These are phyloP conservation scores for Paraurostyla sp. DNA, from an alignment of 73 alveolate genomes.

Conservation along the genomic window DNA sequence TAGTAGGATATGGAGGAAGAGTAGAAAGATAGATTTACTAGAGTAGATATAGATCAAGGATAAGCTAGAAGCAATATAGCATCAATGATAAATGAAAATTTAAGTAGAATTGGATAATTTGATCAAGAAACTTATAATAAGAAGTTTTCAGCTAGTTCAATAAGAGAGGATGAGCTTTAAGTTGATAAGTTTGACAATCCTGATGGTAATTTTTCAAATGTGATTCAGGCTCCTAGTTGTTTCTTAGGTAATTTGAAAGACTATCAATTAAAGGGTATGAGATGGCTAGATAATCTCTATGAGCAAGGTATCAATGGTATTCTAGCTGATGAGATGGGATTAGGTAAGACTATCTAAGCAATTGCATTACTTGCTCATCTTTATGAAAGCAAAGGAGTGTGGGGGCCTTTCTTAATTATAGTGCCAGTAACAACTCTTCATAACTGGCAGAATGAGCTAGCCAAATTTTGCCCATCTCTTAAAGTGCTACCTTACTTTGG, in stretches of 20 bases:
- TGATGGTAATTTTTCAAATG: slow-evolving; percentile 86
- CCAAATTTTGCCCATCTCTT: slow-evolving; percentile 94
- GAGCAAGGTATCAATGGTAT: slow-evolving; percentile 99
- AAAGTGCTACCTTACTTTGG: slow-evolving; percentile 99
- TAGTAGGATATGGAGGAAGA: slow-evolving; percentile 55
- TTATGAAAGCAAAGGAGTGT: slow-evolving; percentile 87
- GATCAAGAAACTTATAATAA: slow-evolving; percentile 79
- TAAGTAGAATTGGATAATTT: slow-evolving; percentile 83
- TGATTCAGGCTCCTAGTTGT: slow-evolving; percentile 92
- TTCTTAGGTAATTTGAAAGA: slow-evolving; percentile 96
- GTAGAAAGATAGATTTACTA: slow-evolving; percentile 51
- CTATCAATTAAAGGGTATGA: slow-evolving; percentile 97
- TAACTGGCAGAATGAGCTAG: slow-evolving; percentile 97
- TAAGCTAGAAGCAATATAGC: slow-evolving; percentile 91
- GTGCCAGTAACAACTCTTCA: slow-evolving; percentile 96
- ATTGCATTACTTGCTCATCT: slow-evolving; percentile 96
- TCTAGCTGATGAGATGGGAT: slow-evolving; percentile 99
- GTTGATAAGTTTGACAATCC: slow-evolving; percentile 92
- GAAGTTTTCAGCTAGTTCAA: slow-evolving; percentile 73
- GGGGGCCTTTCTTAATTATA: slow-evolving; percentile 99
- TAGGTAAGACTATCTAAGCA: slow-evolving; percentile 98
- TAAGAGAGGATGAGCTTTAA: slow-evolving; percentile 69
- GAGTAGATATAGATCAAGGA: slow-evolving; percentile 92
- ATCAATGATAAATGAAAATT: slow-evolving; percentile 86
- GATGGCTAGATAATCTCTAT: slow-evolving; percentile 98